phyloP scores from a whole-genome alignment of 306 rosid species.

The Vigna angularis region DNA sequence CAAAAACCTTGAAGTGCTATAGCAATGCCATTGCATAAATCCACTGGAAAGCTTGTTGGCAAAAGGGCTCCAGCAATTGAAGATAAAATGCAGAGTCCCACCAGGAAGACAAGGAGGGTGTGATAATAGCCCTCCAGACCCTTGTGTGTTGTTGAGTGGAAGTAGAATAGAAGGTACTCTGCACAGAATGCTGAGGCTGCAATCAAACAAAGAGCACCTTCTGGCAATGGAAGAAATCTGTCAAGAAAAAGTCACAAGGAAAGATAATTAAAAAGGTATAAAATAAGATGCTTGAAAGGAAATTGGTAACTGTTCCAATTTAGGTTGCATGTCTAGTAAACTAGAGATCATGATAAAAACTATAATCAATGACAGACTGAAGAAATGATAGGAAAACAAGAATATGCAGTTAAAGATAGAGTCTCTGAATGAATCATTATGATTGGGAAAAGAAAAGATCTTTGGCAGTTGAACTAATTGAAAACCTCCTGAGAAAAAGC shows the following conservation, averaged over 20 bases:
- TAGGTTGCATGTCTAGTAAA: not conserved
- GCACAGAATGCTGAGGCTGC: conserved; percentile 86
- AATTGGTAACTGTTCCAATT: conserved; percentile 1
- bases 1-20: conserved; percentile 93
- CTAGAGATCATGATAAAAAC: conserved; percentile 10
- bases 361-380: not conserved
- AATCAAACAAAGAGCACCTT: conserved; percentile 80
- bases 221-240: conserved; percentile 77
- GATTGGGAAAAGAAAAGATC: conserved; percentile 7
- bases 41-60: conserved; percentile 85
- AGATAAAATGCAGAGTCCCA: conserved; percentile 79
- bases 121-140: conserved; percentile 96
- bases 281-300: conserved; percentile 5
- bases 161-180: conserved; percentile 88
- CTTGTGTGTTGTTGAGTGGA: conserved; percentile 90
- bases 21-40: conserved; percentile 73
- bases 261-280: conserved; percentile 33
- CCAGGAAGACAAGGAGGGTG: conserved; percentile 72
- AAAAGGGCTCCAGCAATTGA: conserved; percentile 71
- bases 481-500: conserved; percentile 6
- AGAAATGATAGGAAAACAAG: not conserved
- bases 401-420: not conserved
- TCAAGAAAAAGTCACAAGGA: conserved; percentile 13
- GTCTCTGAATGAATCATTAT: not conserved
- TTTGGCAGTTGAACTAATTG: not conserved